Percentiles rank a stretch among this genome's conserved stretches.
These are phyloP conservation scores for Fragaria nilgerrensis DNA, from an alignment of 306 rosid genomes.

Conservation along the genomic window DNA sequence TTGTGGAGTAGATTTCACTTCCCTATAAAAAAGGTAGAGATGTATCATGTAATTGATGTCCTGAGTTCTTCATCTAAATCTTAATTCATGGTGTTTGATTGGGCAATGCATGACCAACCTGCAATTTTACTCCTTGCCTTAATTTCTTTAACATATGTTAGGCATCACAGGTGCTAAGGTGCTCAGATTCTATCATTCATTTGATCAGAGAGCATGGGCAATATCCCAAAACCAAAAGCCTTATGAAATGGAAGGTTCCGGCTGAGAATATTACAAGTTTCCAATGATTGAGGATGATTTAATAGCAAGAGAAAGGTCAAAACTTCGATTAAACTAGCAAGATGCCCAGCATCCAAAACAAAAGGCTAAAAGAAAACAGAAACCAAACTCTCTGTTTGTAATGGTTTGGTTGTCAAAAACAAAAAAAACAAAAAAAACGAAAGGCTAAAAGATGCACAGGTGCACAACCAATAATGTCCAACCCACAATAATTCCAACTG, in stretches of 20 bases:
- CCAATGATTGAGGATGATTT: conserved; percentile 36
- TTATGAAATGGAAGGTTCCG: background rate
- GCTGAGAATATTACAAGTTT: conserved; percentile 32
- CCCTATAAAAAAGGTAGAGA: no score
- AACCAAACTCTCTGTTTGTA: no score
- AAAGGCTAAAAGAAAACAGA: background rate
- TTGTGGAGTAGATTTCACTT: no score
- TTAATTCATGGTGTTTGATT: background rate
- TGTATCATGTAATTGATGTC: background rate
- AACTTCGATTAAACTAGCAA: conserved; percentile 12
- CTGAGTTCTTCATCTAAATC: background rate
- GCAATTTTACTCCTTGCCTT: background rate
- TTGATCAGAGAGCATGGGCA: conserved; percentile 12
- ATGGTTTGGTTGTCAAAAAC: no score
- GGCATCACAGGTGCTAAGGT: background rate
- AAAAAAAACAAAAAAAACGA: no score
- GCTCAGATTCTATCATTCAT: background rate
- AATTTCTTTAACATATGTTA: background rate
- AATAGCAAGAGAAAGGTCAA: conserved; percentile 15
- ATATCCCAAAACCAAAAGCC: conserved; percentile 15
- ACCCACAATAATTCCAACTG: background rate
- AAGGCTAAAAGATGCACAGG: conserved; percentile 15
- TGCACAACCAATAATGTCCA: conserved; percentile 35
- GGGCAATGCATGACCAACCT: background rate
- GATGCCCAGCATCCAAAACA: conserved; percentile 13